These are phyloP conservation scores for Fonsecaea pedrosoi DNA, from an alignment of 2,329 filamentous ascomycete species.

Conservation along the genomic window DNA sequence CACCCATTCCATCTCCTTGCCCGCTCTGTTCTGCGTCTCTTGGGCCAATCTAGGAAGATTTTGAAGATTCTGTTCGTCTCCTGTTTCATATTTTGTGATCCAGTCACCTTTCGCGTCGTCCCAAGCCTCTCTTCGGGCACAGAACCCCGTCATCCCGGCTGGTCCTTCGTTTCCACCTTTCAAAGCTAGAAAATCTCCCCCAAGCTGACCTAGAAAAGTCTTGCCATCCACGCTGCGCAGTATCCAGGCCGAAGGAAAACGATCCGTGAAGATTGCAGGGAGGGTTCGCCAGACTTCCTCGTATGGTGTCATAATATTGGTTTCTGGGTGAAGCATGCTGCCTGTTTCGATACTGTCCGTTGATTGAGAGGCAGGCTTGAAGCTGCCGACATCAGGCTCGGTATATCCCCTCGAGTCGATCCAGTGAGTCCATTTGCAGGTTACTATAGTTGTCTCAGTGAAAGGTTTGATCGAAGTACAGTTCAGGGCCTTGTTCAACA, in stretches of 20 bases:
- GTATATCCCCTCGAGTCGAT: constrained; percentile 31
- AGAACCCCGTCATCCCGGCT: constrained; percentile 14
- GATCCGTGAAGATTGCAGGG: background rate
- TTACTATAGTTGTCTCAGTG: constrained; percentile 12
- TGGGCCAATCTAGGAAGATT: constrained; percentile 12
- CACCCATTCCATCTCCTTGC: constrained; percentile 8
- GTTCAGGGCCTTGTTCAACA: no score
- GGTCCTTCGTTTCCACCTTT: constrained; percentile 21
- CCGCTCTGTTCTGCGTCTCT: background rate
- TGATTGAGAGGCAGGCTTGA: constrained; percentile 47
- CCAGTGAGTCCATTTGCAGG: constrained; percentile 33
- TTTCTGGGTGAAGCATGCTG: constrained; percentile 30
- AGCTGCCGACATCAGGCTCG: constrained; percentile 29
- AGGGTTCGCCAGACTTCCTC: constrained; percentile 58
- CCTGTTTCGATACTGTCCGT: constrained; percentile 49
- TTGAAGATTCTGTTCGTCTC: constrained; percentile 14
- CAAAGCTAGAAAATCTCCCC: constrained; percentile 25
- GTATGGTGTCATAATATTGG: constrained; percentile 53
- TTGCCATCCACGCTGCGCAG: constrained; percentile 20
- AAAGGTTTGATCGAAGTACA: background rate
- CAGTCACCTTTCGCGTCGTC: constrained; percentile 8
- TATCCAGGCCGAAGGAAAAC: constrained; percentile 24
- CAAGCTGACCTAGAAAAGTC: constrained; percentile 17
- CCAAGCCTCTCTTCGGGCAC: constrained; percentile 17
- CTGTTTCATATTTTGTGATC: constrained; percentile 14